Evolutionary conservation across 352 stramenopile genomes (phyloP).

Genomic region (Pythium myriotylum): DNA sequence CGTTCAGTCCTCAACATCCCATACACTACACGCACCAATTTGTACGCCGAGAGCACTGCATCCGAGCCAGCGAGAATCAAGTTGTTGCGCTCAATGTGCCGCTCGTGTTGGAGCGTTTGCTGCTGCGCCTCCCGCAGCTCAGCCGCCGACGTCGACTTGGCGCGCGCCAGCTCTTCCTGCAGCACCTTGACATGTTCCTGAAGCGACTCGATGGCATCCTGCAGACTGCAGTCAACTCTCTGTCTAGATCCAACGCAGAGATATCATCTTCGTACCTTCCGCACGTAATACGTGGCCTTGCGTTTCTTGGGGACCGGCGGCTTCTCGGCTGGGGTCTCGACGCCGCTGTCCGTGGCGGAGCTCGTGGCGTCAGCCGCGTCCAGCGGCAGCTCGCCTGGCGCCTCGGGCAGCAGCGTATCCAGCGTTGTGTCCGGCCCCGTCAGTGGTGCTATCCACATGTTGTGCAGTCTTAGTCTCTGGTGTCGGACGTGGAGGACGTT

Average conservation of each 20-base stretch:
- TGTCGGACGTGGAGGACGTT: too few relatives aligned
- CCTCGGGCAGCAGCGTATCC: slow-evolving; percentile 11
- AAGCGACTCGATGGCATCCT: slow-evolving; percentile 19
- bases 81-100: slow-evolving; percentile 12
- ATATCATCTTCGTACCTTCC: slow-evolving; percentile 13
- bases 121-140: slow-evolving; percentile 7
- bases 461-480: too few relatives aligned
- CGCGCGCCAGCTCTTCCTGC: slow-evolving; percentile 8
- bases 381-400: neutral
- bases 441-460: slow-evolving; percentile 17
- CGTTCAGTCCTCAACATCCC: neutral
- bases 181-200: slow-evolving; percentile 21
- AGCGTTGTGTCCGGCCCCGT: slow-evolving; percentile 1
- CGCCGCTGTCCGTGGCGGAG: slow-evolving; percentile 15
- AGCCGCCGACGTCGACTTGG: slow-evolving; percentile 5
- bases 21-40: slow-evolving; percentile 15
- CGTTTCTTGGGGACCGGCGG: slow-evolving; percentile 19
- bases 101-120: neutral
- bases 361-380: slow-evolving; percentile 16
- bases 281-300: slow-evolving; percentile 30
- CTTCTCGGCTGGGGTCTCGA: neutral
- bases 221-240: neutral
- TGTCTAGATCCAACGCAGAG: neutral
- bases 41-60: slow-evolving; percentile 20
- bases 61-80: slow-evolving; percentile 15